Conservation (phyloP, 768 basidiomycete species). For the Podaxis sp. region DNA sequence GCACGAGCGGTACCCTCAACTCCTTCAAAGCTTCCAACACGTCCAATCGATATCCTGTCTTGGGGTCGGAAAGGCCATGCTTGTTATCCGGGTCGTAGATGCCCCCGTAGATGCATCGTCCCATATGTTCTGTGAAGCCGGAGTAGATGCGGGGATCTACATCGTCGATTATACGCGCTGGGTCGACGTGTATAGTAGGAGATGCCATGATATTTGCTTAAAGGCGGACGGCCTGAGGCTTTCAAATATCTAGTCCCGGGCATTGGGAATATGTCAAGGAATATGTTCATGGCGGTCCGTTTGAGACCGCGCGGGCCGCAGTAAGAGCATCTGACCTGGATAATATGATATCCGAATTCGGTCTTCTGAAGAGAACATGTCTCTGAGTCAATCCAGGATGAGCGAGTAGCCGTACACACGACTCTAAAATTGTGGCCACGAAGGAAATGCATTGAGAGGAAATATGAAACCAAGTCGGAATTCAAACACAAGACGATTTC, state of each 20-base stretch:
- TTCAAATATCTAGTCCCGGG: neutral
- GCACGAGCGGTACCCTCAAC: constrained; percentile 44
- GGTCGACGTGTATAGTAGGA: constrained; percentile 40
- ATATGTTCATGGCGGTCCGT: neutral
- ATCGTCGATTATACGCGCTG: constrained; percentile 36
- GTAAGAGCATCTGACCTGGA: neutral
- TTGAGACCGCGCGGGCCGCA: neutral
- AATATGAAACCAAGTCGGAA: too few relatives aligned
- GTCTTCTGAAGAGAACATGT: too few relatives aligned
- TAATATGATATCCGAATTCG: too few relatives aligned
- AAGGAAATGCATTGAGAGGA: too few relatives aligned
- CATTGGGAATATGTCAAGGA: neutral
- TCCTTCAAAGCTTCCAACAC: constrained; percentile 45
- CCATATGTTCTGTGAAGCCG: constrained; percentile 64
- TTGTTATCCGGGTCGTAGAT: constrained; percentile 39
- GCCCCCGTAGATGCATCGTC: constrained; percentile 53
- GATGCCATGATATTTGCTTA: constrained; percentile 1
- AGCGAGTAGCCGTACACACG: too few relatives aligned
- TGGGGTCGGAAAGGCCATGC: constrained; percentile 33
- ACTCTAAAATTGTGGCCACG: too few relatives aligned
- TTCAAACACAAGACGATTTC: too few relatives aligned
- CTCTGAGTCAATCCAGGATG: too few relatives aligned
- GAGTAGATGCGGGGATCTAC: constrained; percentile 53
- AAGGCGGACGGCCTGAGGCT: neutral
- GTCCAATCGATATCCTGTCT: constrained; percentile 49